Evolutionary conservation across 2,329 filamentous ascomycete genomes (phyloP).

Genomic region (Paraphaeosphaeria sporulosa): DNA sequence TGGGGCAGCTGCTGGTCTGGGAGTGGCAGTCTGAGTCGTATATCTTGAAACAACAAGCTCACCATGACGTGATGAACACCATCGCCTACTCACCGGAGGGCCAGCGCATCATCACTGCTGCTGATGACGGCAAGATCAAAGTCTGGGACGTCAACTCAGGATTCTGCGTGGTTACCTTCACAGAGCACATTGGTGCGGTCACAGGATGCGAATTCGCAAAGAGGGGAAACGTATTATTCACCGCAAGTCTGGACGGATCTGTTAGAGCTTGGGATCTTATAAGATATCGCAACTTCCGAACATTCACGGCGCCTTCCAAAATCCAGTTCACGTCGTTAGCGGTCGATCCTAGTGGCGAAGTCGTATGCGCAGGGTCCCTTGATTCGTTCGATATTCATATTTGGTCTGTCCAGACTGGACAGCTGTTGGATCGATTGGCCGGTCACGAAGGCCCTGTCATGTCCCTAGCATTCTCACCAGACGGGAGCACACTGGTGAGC

Average conservation of each 20-base stretch:
- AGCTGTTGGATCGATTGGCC: conserved; percentile 86
- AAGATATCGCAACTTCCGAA: conserved; percentile 94
- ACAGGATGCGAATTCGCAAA: conserved; percentile 95
- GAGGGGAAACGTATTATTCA: conserved; percentile 94
- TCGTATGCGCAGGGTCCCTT: conserved; percentile 91
- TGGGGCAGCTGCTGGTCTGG: conserved; percentile 97
- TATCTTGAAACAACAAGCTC: conserved; percentile 96
- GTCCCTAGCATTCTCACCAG: conserved; percentile 84
- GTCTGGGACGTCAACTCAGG: conserved; percentile 97
- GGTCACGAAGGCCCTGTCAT: conserved; percentile 96
- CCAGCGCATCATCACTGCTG: conserved; percentile 88
- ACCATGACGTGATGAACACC: conserved; percentile 95
- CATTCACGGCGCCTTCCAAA: conserved; percentile 91
- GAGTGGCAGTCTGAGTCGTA: conserved; percentile 99
- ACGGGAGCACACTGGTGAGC: conserved; percentile 82
- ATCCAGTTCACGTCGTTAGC: conserved; percentile 93
- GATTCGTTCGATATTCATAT: conserved; percentile 98
- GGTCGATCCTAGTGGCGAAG: conserved; percentile 96
- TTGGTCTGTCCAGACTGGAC: conserved; percentile 97
- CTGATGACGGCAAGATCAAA: conserved; percentile 98
- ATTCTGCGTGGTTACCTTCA: conserved; percentile 98
- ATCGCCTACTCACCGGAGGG: conserved; percentile 94
- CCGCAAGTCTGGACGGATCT: conserved; percentile 91
- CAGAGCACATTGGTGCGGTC: conserved; percentile 92
- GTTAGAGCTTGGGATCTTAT: conserved; percentile 96